phyloP scores from a whole-genome alignment of 2,329 filamentous ascomycete species.

The Scedosporium aurantiacum region DNA sequence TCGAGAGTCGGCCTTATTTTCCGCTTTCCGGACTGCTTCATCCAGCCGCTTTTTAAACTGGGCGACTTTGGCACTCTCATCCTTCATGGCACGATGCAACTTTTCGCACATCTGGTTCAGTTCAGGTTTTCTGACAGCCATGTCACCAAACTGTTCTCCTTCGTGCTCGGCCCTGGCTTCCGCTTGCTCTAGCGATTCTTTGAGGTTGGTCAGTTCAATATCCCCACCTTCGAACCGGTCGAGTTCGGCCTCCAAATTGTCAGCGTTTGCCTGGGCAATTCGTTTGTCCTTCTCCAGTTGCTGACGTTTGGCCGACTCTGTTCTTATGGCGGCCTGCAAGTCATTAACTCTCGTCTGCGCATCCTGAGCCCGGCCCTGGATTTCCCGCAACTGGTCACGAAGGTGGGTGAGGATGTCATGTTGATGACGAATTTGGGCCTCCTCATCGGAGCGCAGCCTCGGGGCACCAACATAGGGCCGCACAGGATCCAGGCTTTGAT shows the following conservation, averaged over 20 bases:
- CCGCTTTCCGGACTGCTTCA: constrained; percentile 33
- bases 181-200: constrained; percentile 42
- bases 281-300: constrained; percentile 44
- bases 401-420: constrained; percentile 41
- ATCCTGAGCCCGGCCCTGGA: constrained; percentile 36
- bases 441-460: constrained; percentile 72
- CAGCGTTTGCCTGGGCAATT: constrained; percentile 47
- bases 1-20: constrained; percentile 33
- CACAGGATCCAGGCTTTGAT: constrained; percentile 29
- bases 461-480: constrained; percentile 39
- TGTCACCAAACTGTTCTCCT: constrained; percentile 43
- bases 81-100: constrained; percentile 15
- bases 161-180: constrained; percentile 33
- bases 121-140: constrained; percentile 36
- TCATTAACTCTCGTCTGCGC: constrained; percentile 30
- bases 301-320: constrained; percentile 21
- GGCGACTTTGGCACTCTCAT: constrained; percentile 21
- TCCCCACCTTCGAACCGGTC: constrained; percentile 59
- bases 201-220: constrained; percentile 49
- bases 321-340: neutral
- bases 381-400: constrained; percentile 38
- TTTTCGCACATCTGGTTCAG: constrained; percentile 32
- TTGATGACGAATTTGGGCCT: constrained; percentile 48
- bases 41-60: constrained; percentile 6
- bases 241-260: constrained; percentile 44